Evolutionary conservation across 2,329 filamentous ascomycete genomes (phyloP).

Genomic region (Juglanconis juglandina): DNA sequence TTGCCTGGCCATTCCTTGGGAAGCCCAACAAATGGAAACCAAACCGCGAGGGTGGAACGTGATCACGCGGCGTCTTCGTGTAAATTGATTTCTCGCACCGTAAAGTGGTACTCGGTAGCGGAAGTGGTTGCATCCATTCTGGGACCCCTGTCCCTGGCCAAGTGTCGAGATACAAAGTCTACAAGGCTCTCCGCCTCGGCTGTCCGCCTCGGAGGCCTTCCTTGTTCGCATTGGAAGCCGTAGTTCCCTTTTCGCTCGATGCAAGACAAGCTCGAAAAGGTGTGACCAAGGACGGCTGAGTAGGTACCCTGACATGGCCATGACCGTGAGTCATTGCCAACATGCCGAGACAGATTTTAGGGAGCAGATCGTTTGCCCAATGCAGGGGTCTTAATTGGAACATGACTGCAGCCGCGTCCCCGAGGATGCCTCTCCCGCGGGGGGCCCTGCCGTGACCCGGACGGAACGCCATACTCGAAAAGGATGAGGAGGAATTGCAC

Average conservation of each 20-base stretch:
- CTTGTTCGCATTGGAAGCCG: not conserved
- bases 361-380: slow-evolving; percentile 5
- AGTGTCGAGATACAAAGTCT: not conserved
- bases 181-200: no score
- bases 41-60: slow-evolving; percentile 21
- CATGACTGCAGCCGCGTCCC: slow-evolving; percentile 6
- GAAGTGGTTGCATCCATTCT: slow-evolving; percentile 11
- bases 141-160: slow-evolving; percentile 1
- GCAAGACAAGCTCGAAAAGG: slow-evolving; percentile 7
- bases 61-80: slow-evolving; percentile 27
- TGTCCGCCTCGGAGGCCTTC: no score
- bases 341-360: slow-evolving; percentile 8
- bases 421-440: slow-evolving; percentile 9
- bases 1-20: slow-evolving; percentile 12
- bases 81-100: slow-evolving; percentile 27
- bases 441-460: not conserved
- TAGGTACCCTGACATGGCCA: not conserved
- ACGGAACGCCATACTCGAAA: slow-evolving; percentile 5
- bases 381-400: slow-evolving; percentile 17
- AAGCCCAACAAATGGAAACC: slow-evolving; percentile 20
- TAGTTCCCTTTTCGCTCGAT: not conserved
- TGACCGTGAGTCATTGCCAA: slow-evolving; percentile 16
- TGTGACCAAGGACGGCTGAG: slow-evolving; percentile 2
- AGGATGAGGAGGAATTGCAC: not conserved
- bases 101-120: not conserved